Evolutionary conservation across 2,329 filamentous ascomycete genomes (phyloP), one percentile per base, ranked within the genome.

Genomic region (Colletotrichum agaves): DNA sequence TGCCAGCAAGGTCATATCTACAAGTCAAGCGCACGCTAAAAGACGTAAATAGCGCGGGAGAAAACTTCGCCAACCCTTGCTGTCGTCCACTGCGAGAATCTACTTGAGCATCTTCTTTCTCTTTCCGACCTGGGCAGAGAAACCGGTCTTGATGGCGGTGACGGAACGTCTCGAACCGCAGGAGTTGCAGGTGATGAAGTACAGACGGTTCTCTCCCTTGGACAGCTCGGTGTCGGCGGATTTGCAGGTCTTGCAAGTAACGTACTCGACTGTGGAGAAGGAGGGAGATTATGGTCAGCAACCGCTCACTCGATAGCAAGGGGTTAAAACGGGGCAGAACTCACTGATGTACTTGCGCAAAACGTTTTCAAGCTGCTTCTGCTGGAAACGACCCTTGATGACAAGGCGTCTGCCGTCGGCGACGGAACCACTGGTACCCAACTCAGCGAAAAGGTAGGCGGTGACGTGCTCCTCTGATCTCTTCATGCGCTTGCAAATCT

Each of bases 401-500:
- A 99, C 94, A 76, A 99, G 83, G 78, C 95, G 91, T 81, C 94
- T 90, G 82, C 88, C 93, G 74, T 95, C 96, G 83, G 98, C 96
- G 63, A 97, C 94, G 78, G 93, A 97, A 80, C 96, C 96, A 78
- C 90, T 97, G 73, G 96, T 99, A 86, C 96, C 96, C 90, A 99
- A 88, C 82, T 99, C 96, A 73, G 96, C 94, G 82, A 99, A 98
- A 72, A 99, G 84, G 61, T 70, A 70, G 15, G 63, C 68, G n/a
- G 94, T 98, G 73, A 99, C 92, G 84, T 98, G 96, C 83, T 99
- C 96, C 78, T 98, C 95, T 71, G 93, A 94, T 80, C 96, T 90
- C 90, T 99, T 99, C 94, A 99, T 98, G 76, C 95, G 90, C 88
- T 97, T 97, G 88, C 94, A 97, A 77, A 99, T 98, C 79, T 99